Base-by-base conservation (phyloP, 23 red algal species). In the Gracilaria vermiculophylla region DNA sequence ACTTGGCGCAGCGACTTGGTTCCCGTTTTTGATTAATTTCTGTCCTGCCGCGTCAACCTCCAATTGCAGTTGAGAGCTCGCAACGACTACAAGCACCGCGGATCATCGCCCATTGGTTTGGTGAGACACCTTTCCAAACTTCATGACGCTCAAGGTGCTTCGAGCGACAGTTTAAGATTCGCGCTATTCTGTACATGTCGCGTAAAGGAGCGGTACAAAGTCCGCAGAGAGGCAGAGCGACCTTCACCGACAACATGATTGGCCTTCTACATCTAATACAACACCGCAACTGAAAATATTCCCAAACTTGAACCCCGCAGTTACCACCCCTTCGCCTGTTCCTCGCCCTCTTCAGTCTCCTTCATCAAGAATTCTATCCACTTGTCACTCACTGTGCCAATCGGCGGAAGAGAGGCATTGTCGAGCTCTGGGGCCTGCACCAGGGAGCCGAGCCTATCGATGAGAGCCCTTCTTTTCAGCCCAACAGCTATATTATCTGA, bases 291-390 rank as follows among this genome's bases (percentile, higher is more conserved):
- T 19, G 35, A 8, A 15, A 25, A 64, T 5, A 64, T 36, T 9
- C n/a, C n/a, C n/a, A n/a, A n/a, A 34, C 29, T 7, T 64, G 43
- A 25, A 64, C 16, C 58, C 6, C 4, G 28, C 29, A 36, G 58
- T 40, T 67, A 87, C 84, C 84, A 88, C 20, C 69, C 84, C 39
- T 78, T 76, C 16, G 66, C 72, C 50, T 88, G 84, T 20, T 86
- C 81, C 28, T 94, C 92, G 20, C 71, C 84, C 37, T 83, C 78
- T 25, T 95, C 93, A 51, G 79, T 91, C 51, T 89, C 83, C 54
- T 90, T 95, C 84, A 91, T 95, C 60, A 95, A 82, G 67, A 95
- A 95, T 78, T 95, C 93, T 48, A 95, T 86, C 93, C 93, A 95
- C 50, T 95, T 95, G 36, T 95, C 93, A 41, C 84, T 80, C 29